Conservation (phyloP, 257 asterid genomes). For the Solanum raphanifolium region DNA sequence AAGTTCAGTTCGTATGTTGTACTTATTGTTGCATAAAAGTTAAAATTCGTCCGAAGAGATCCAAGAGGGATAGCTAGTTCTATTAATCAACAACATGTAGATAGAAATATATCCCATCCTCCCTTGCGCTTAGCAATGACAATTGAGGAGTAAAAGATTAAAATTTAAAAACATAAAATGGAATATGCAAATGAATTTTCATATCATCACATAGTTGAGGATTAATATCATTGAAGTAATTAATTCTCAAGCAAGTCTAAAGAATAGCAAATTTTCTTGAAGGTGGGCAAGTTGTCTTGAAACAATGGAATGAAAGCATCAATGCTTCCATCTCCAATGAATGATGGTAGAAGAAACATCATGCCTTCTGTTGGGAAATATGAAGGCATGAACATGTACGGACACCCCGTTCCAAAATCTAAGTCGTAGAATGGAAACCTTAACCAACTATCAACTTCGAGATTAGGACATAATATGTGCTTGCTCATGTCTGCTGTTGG, state of each 20-base stretch:
- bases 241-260: conserved; percentile 20
- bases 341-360: conserved; percentile 19
- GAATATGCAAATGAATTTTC: not conserved
- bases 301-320: conserved; percentile 42
- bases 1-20: not conserved
- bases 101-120: not conserved
- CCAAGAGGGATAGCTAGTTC: not conserved
- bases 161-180: not conserved
- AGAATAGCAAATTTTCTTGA: conserved; percentile 54
- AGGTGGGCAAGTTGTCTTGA: conserved; percentile 31
- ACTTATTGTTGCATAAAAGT: not conserved
- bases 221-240: not conserved
- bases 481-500: conserved; percentile 50
- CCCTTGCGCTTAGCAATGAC: not conserved
- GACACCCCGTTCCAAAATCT: conserved; percentile 72
- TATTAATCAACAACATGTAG: not conserved
- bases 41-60: not conserved
- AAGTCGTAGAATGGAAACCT: conserved; percentile 76
- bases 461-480: conserved; percentile 55
- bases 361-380: conserved; percentile 64
- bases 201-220: not conserved
- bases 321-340: not conserved
- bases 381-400: conserved; percentile 67
- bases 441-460: conserved; percentile 80
- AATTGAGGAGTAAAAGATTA: not conserved